These are phyloP conservation scores for Penicillium angulare DNA, from an alignment of 495 filamentous ascomycete genomes.

Conservation along the genomic window DNA sequence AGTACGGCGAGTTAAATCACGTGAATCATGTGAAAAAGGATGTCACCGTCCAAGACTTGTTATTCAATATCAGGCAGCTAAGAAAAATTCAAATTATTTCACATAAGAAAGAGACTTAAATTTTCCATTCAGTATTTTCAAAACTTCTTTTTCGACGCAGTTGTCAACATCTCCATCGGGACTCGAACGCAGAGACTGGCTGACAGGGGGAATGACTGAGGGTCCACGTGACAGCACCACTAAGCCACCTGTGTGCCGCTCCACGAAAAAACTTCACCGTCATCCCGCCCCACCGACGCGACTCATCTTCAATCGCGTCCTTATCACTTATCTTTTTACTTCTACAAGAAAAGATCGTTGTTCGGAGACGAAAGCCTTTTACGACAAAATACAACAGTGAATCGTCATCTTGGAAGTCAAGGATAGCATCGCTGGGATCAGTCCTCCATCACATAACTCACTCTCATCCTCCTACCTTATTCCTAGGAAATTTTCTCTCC, in stretches of 20 bases:
- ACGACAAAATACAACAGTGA: no score
- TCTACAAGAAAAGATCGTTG: no score
- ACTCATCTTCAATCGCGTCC: background rate
- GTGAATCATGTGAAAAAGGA: background rate
- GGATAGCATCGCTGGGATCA: background rate
- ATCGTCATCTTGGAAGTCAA: background rate
- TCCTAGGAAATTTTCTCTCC: background rate
- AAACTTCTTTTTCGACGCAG: background rate
- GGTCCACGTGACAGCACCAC: conserved; percentile 26
- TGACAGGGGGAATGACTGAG: background rate
- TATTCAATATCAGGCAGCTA: no score
- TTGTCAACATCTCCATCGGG: background rate
- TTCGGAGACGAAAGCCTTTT: no score
- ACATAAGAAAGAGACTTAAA: no score
- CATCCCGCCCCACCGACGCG: conserved; percentile 6
- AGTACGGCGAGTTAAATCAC: background rate
- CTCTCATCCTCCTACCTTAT: background rate
- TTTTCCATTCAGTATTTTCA: background rate
- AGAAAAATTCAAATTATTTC: no score
- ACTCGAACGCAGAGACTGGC: background rate
- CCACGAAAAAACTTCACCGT: conserved; percentile 13
- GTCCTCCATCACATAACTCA: background rate
- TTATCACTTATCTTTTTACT: conserved; percentile 20
- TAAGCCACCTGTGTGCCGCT: conserved; percentile 21
- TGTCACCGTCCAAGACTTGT: no score